Base-by-base conservation (phyloP, 345 rosid species). In the Erysimum cheiranthoides region DNA sequence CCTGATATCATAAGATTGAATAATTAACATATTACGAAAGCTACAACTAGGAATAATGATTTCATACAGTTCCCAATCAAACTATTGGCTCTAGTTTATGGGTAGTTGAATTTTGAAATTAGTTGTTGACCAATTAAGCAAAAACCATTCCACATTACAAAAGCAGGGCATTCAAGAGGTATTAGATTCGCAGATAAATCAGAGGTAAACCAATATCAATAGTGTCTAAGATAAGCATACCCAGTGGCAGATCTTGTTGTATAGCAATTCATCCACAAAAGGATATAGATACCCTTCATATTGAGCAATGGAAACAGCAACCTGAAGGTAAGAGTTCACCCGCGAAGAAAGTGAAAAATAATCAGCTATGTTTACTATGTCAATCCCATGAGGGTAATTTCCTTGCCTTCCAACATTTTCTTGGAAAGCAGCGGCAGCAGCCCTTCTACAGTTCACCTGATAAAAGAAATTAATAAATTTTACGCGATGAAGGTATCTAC, bases 341-440 rank as follows among this genome's bases (percentile, higher is more conserved):
- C 97, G 90, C 4, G 97, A 92, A 11, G 99, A 95, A 73, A 95
- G 99, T 53, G 99, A 92, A 78, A 95, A 92, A 85, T 95, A 95
- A 77, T 95, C 96, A 30, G 99, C 97, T 58, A 88, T 74, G 75
- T 88, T 95, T 81, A 95, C 97, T 54, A 92, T 89, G 90, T 95
- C 97, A 81, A 95, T 95, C 78, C 99, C 97, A 88, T 95, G 88
- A 56, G 93, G 97, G 75, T 89, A 95, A 78, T 88, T 89, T 78
- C 97, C 97, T 82, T 95, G 99, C 82, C 99, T 88, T 81, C 99
- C 99, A 73, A 89, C 91, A 77, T 95, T 95, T 85, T 95, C 99
- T 83, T 95, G 97, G 84, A 95, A 95, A 74, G 99, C 97, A 58
- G 99, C 97, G 6, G 99, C 97, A 38, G 97, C 97, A 58, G 97